Percentiles rank a stretch among this genome's conserved stretches.
Evolutionary conservation across 148 eudicot species (phyloP).

Genomic region (Rhododendron ovatum): DNA sequence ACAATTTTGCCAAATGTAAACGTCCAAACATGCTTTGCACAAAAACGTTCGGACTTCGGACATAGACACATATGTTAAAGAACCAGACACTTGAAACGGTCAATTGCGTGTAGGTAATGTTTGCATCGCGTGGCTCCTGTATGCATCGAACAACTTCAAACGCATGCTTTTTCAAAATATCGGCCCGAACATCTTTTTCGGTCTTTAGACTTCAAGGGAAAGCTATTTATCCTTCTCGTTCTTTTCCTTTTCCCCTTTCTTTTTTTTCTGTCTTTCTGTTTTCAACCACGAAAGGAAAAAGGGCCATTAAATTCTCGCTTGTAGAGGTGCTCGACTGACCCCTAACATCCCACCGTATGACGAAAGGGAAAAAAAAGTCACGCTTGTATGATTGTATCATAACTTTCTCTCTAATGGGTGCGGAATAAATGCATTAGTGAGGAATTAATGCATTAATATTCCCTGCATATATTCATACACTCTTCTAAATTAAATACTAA

Average conservation of each 20-base stretch:
- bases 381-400: neutral
- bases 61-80: neutral
- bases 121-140: neutral
- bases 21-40: neutral
- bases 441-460: neutral
- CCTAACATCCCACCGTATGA: no score
- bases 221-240: neutral
- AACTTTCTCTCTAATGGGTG: neutral
- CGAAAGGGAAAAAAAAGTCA: no score
- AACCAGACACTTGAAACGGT: neutral
- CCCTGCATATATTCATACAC: neutral
- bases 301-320: neutral
- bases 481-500: neutral
- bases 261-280: neutral
- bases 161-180: neutral
- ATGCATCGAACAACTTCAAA: neutral
- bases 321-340: no score
- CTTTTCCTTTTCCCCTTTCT: neutral
- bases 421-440: neutral
- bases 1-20: neutral
- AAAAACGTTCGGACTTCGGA: neutral
- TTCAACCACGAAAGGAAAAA: neutral
- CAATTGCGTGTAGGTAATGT: neutral
- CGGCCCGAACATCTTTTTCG: neutral
- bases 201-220: neutral